Conservation (phyloP, 306 rosid genomes). For the Prunus dulcis region DNA sequence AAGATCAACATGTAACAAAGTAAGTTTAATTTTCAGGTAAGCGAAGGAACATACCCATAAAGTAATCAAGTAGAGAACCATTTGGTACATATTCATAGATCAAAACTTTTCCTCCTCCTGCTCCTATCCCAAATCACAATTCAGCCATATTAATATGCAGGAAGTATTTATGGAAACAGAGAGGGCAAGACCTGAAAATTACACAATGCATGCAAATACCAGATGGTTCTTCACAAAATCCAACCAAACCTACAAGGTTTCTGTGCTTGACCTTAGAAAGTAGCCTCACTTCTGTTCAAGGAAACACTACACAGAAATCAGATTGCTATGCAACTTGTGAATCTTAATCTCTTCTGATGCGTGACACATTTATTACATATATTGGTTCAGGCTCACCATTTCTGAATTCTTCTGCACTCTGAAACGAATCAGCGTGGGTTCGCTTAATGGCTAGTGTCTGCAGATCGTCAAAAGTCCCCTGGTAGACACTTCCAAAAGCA, state of each 20-base stretch:
- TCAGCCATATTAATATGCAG: slow-evolving; percentile 2
- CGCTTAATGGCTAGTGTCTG: slow-evolving; percentile 74
- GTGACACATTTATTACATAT: neutral
- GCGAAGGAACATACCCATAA: slow-evolving; percentile 45
- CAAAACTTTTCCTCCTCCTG: slow-evolving; percentile 48
- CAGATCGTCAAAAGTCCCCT: slow-evolving; percentile 50
- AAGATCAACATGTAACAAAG: neutral
- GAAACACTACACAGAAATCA: slow-evolving; percentile 20
- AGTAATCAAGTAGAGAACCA: slow-evolving; percentile 73
- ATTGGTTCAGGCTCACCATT: slow-evolving; percentile 42
- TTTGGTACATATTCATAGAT: slow-evolving; percentile 77
- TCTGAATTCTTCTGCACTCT: slow-evolving; percentile 56
- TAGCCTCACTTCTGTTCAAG: slow-evolving; percentile 59
- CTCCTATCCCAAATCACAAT: slow-evolving; percentile 32
- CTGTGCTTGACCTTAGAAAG: slow-evolving; percentile 63
- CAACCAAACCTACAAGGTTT: slow-evolving; percentile 72
- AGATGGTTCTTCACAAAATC: slow-evolving; percentile 70
- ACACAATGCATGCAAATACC: slow-evolving; percentile 28
- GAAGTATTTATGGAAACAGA: neutral
- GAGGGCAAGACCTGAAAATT: neutral
- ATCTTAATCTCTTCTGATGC: neutral
- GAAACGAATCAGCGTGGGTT: slow-evolving; percentile 53
- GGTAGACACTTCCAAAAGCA: slow-evolving; percentile 70
- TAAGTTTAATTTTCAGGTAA: neutral
- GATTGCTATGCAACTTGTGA: neutral